Percentiles rank a stretch among this genome's conserved stretches.
Evolutionary conservation across 2,329 filamentous ascomycete species (phyloP).

Genomic region (Sporothrix humicola): DNA sequence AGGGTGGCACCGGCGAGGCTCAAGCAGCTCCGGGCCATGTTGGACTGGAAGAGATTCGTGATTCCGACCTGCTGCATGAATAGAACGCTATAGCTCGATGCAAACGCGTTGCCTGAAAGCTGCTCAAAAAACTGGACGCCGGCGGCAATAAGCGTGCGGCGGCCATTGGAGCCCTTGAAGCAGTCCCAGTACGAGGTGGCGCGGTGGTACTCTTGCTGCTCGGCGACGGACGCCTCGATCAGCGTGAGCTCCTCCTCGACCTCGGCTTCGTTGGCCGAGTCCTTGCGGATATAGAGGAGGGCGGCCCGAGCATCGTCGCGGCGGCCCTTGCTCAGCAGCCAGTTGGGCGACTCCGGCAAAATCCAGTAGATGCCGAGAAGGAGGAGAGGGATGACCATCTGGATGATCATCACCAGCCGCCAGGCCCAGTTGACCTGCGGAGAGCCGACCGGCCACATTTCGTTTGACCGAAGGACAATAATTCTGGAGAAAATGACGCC

Average conservation of each 20-base stretch:
- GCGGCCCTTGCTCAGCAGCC: constrained; percentile 15
- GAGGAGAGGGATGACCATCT: not conserved
- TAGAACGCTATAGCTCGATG: not conserved
- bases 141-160: not conserved
- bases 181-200: constrained; percentile 15
- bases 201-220: constrained; percentile 12
- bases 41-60: not conserved
- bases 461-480: not conserved
- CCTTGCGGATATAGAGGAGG: constrained; percentile 25
- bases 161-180: constrained; percentile 16
- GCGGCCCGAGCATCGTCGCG: not conserved
- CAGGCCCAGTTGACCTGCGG: constrained; percentile 13
- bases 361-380: constrained; percentile 7
- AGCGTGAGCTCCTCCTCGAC: not conserved
- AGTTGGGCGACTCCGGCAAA: constrained; percentile 28
- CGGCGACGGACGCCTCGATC: constrained; percentile 1
- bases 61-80: constrained; percentile 20
- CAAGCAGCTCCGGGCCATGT: constrained; percentile 14
- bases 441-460: constrained; percentile 23
- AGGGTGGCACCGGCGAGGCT: not conserved
- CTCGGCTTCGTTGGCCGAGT: constrained; percentile 2
- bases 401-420: constrained; percentile 22
- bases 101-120: constrained; percentile 3
- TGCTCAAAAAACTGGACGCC: constrained; percentile 14
- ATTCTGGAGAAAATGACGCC: constrained; percentile 33